Conservation (phyloP, 2,329 filamentous ascomycete species). For the Escovopsis sp. region DNA sequence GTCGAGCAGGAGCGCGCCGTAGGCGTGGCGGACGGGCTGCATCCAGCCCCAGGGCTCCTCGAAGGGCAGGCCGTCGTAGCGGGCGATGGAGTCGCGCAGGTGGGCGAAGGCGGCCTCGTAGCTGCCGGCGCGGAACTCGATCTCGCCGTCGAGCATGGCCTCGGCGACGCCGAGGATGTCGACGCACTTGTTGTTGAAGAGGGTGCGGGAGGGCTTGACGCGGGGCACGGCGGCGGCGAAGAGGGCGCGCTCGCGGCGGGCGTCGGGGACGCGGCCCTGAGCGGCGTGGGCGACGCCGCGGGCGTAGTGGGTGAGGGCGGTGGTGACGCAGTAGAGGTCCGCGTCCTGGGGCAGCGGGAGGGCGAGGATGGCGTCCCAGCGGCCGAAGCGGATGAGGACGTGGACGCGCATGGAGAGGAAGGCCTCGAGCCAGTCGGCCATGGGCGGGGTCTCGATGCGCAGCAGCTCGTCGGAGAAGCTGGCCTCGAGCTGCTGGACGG, state of each 20-base stretch:
- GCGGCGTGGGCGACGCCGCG: constrained; percentile 53
- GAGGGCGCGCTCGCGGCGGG: constrained; percentile 31
- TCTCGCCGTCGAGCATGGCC: constrained; percentile 60
- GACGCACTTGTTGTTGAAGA: constrained; percentile 25
- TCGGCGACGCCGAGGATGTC: constrained; percentile 48
- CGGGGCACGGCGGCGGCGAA: constrained; percentile 36
- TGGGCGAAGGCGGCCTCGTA: constrained; percentile 43
- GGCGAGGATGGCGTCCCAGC: constrained; percentile 50
- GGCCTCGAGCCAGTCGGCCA: constrained; percentile 67
- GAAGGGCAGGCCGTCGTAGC: constrained; percentile 51
- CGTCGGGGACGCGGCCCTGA: constrained; percentile 36
- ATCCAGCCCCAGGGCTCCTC: constrained; percentile 72
- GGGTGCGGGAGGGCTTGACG: constrained; percentile 44
- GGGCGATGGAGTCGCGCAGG: constrained; percentile 40
- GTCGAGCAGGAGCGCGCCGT: constrained; percentile 54
- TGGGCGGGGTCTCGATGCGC: constrained; percentile 49
- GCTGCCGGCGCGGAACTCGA: constrained; percentile 52
- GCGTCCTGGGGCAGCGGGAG: constrained; percentile 41
- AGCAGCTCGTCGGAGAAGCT: constrained; percentile 50
- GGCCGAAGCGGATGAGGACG: constrained; percentile 57
- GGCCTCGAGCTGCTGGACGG: constrained; percentile 41
- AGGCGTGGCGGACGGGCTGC: constrained; percentile 58
- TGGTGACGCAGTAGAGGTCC: constrained; percentile 52
- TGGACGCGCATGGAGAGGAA: constrained; percentile 56
- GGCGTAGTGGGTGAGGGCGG: constrained; percentile 53